Evolutionary conservation across 768 basidiomycete species (phyloP).

Genomic region (Chalciporus sphaerocephalus): DNA sequence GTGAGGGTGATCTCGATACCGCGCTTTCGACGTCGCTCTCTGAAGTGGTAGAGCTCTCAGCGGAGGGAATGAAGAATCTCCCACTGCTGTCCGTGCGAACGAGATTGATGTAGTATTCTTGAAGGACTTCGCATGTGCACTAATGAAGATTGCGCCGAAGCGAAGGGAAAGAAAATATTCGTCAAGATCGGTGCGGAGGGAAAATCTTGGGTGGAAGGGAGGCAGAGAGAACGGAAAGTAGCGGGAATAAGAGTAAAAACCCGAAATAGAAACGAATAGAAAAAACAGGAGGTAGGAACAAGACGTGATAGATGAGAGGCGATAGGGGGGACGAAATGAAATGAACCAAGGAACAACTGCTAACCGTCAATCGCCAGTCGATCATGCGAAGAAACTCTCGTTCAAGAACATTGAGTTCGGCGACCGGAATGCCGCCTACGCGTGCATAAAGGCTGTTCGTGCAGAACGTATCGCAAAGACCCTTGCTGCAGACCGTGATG

Average conservation of each 20-base stretch:
- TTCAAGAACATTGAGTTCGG: conserved; percentile 92
- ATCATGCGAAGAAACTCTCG: conserved; percentile 88
- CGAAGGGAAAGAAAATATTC: conserved; percentile 10
- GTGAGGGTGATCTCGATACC: conserved; percentile 51
- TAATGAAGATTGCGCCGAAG: conserved; percentile 28
- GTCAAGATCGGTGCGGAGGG: conserved; percentile 21
- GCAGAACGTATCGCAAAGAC: conserved; percentile 92
- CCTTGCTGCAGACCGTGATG: conserved; percentile 89
- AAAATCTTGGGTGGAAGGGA: conserved; percentile 1
- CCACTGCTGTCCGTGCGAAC: conserved; percentile 76
- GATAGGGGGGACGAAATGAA: conserved; percentile 11
- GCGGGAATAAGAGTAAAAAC: background rate
- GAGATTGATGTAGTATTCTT: conserved; percentile 93
- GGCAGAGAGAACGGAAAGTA: background rate
- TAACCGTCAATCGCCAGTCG: conserved; percentile 92
- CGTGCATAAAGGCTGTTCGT: conserved; percentile 93
- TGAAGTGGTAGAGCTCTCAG: conserved; percentile 41
- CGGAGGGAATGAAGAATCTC: conserved; percentile 45
- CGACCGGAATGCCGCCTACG: conserved; percentile 89
- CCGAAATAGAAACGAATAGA: conserved; percentile 9
- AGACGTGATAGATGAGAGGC: conserved; percentile 1
- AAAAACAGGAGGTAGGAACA: conserved; percentile 21
- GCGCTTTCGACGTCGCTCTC: conserved; percentile 56
- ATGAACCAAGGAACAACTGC: conserved; percentile 35
- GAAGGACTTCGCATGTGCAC: conserved; percentile 87